Evolutionary conservation across 208 protist species (phyloP), one percentile per base, ranked within the genome.

Genomic region (Tritrichomonas musculus): DNA sequence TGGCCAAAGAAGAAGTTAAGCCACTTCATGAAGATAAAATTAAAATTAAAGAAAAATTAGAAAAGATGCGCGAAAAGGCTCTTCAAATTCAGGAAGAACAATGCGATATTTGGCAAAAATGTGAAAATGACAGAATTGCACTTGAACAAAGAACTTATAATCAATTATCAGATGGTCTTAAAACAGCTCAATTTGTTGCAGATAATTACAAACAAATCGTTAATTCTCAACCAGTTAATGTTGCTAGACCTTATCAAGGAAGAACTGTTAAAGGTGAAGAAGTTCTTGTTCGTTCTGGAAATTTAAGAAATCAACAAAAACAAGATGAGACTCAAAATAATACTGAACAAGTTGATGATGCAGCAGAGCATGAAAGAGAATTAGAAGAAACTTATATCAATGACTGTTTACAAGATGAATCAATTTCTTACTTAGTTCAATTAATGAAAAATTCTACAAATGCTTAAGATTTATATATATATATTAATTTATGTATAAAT

Each of bases 251-350:
- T 11, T 88, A 47, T 36, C 77, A 88, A 47, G 77, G 77, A 36
- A 88, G 77, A 57, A 88, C 77, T 60, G 77, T 88, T 20, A 88
- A 88, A 57, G 77, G 77, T 39, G 77, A 88, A 57, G 77, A 88
- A 57, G 47, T 88, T n/a, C 44, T 88, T 11, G 47, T 88, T 8
- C 53, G 77, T 57, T 44, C 47, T 39, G 77, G 77, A 47, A 88
- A 88, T 47, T 57, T 88, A 27, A 53, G 77, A 57, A 88, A 25
- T 4, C 33, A 47, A 4, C 41, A 44, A 39, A 88, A 88, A 50
- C 77, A 88, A 30, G 47, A 88, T 33, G 47, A 41, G 1, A 39
- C 47, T 44, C 53, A 33, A 47, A 47, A 11, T 1, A 20, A 20
- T 33, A 57, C 8, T 30, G 47, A 88, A 33, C 20, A 25, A 8